Evolutionary conservation across 208 protist genomes (phyloP), one percentile per base, ranked within the genome.

Genomic region (Jaenimonas drosophilae): DNA sequence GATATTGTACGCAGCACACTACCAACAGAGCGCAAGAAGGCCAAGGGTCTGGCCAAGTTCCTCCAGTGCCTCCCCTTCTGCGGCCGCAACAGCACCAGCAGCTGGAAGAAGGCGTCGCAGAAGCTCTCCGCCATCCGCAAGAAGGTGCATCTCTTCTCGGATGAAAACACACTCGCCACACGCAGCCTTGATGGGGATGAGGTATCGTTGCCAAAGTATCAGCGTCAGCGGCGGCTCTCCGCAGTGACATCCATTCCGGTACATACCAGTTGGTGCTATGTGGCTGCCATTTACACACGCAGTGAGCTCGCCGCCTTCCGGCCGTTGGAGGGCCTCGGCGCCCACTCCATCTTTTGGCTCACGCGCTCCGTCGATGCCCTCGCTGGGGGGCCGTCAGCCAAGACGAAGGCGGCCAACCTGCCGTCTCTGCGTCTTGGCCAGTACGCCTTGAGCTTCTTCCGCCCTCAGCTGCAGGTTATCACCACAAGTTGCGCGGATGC

Each of bases 271-370:
- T 30, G 56, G 30, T 64, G 50, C 51, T 59, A 40, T 33, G 46
- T 52, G 4, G 44, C 56, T 1, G 63, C 56, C 3, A 14, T 56
- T 12, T 26, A 64, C 16, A 62, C 63, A 3, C 55, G 47, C 11
- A 54, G 53, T 17, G 63, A 70, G 39, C 16, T 55, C 3, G 47
- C 32, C 7, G 36, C 23, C 12, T 53, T 70, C 44, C 63, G 63
- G 9, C n/a, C 45, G 0, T 26, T 45, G 17, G 48, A 59, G 21
- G 49, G 49, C 14, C 1, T 46, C 6, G 56, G 49, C 4, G 27
- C 64, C 32, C 63, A 70, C 46, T 70, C 63, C 9, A 40, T 62
- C 25, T 70, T 64, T 27, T 59, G 46, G 19, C 21, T 64, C 30
- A 11, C 14, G 37, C 37, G 37, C 37, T 42, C 37, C 9, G 19